Conservation (phyloP, 768 basidiomycete species). For the Russula brevipes region DNA sequence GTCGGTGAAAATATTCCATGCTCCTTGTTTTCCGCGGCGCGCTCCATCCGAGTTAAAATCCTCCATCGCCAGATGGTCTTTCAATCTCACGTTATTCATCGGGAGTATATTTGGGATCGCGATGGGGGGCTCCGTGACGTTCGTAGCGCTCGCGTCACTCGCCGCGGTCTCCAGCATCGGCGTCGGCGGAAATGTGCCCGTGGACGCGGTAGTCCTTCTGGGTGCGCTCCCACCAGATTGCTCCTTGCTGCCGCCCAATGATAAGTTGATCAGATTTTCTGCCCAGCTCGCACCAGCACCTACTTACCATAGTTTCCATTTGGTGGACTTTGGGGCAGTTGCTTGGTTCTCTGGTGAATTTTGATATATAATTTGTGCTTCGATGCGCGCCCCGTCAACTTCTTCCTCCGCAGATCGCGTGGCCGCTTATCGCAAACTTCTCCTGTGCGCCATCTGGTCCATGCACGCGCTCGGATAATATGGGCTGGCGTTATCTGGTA, state of each 20-base stretch:
- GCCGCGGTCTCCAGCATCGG: constrained; percentile 44
- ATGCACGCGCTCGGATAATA: constrained; percentile 45
- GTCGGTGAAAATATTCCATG: constrained; percentile 27
- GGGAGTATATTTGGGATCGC: constrained; percentile 49
- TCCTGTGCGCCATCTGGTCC: constrained; percentile 39
- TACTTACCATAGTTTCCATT: constrained; percentile 51
- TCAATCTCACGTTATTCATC: constrained; percentile 52
- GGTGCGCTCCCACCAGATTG: constrained; percentile 29
- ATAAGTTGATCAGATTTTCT: constrained; percentile 38
- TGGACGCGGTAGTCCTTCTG: constrained; percentile 49
- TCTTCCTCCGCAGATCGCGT: constrained; percentile 40
- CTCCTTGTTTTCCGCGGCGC: neutral
- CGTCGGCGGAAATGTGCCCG: constrained; percentile 55
- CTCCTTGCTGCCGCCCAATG: neutral
- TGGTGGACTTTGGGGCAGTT: constrained; percentile 60
- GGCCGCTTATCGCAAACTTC: constrained; percentile 54
- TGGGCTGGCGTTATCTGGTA: constrained; percentile 62
- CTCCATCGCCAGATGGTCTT: constrained; percentile 38
- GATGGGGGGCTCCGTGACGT: constrained; percentile 44
- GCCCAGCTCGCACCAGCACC: constrained; percentile 51
- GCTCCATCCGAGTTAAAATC: too few species aligned
- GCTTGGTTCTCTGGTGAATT: constrained; percentile 41
- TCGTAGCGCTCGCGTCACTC: constrained; percentile 45
- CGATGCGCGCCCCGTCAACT: neutral
- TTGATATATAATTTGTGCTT: neutral